These are phyloP conservation scores for Boletus sp. DNA, from an alignment of 768 basidiomycete species.

Conservation along the genomic window DNA sequence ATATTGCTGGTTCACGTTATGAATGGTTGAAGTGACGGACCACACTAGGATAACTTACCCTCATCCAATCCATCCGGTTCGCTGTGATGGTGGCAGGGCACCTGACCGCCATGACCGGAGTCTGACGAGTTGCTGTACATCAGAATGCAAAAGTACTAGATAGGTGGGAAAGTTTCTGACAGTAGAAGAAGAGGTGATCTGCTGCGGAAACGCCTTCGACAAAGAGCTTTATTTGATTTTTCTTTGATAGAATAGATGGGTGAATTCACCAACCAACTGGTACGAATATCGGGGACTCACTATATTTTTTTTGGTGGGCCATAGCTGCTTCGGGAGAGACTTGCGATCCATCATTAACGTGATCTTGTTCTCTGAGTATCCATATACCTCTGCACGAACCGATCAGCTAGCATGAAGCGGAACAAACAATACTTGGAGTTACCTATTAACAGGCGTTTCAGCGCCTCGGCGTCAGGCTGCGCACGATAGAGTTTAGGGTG, in stretches of 20 bases:
- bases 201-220: conserved; percentile 43
- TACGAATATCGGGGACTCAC: conserved; percentile 29
- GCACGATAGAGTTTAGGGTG: conserved; percentile 5
- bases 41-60: conserved; percentile 31
- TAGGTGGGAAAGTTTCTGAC: conserved; percentile 29
- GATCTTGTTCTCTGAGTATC: conserved; percentile 40
- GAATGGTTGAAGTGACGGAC: not conserved
- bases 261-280: not conserved
- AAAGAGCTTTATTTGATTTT: conserved; percentile 41
- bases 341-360: conserved; percentile 42
- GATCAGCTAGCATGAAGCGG: not conserved
- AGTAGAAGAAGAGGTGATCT: conserved; percentile 59
- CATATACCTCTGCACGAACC: conserved; percentile 32
- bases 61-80: conserved; percentile 56
- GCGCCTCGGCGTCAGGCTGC: conserved; percentile 15
- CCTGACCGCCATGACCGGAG: conserved; percentile 51
- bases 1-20: conserved; percentile 9
- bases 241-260: conserved; percentile 29
- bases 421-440: not conserved
- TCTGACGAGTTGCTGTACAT: conserved; percentile 29
- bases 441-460: conserved; percentile 26
- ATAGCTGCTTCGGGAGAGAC: conserved; percentile 22
- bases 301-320: conserved; percentile 46
- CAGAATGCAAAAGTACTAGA: not conserved
- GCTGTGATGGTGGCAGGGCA: conserved; percentile 39